Base-by-base conservation (phyloP, 2,329 filamentous ascomycete genomes). In the Arthroderma uncinatum region DNA sequence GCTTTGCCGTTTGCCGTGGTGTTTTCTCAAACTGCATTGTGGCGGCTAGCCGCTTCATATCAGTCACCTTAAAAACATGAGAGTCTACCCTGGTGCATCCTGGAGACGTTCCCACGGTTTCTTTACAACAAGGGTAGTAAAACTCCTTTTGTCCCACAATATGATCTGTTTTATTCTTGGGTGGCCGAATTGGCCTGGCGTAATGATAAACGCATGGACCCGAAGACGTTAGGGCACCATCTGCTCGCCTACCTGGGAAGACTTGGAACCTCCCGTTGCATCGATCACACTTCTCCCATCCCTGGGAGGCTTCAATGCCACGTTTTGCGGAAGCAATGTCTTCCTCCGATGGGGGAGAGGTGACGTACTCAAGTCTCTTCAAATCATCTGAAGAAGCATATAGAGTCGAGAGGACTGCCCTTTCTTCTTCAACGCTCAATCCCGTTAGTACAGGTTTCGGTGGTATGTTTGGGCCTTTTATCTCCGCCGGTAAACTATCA, bases 201-300 rank as follows among this genome's bases (percentile, higher is more conserved):
- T 85, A 89, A 68, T 98, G 93, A 70, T 92, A 85, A 0, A 76
- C 83, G 72, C 94, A 98, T 36, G 76, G 74, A 0, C 91, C 91
- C 23, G 88, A 88, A 0, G 84, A 86, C 14, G 95, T 79, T 1
- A 86, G 79, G 0, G 84, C 85, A 48, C 95, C 93, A 63, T 82
- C 79, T 63, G 84, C 80, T 56, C 90, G 82, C 42, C 92, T 83
- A 2, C 90, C 89, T 0, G 91, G 89, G 62, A 95, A 97, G 2
- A 95, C 89, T 66, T 95, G 89, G 66, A 98, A 98, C 21, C 92
- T 84, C 34, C 83, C 83, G 42, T 79, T 79, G 71, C 93, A 98
- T 19, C 93, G 85, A 66, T 95, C 91, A 65, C 93, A 98, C 53
- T 83, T 79, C 72, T 98, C 93, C 79, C 85, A 95, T 52, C 88